Evolutionary conservation across 768 basidiomycete genomes (phyloP), one percentile per base, ranked within the genome.

Genomic region (Melanogaster broomeanus): DNA sequence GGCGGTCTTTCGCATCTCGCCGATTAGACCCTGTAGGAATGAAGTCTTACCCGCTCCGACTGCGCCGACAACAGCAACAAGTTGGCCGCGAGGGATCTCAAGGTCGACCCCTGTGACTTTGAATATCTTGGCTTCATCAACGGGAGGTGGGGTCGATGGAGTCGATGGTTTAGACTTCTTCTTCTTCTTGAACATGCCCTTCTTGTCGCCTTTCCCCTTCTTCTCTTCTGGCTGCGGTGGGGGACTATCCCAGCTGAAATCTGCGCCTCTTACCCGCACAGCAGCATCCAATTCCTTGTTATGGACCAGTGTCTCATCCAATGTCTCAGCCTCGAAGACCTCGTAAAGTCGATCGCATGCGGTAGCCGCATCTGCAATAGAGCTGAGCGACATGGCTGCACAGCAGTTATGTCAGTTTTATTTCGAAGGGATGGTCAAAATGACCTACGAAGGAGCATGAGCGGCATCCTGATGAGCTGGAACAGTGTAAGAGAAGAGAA

Each of bases 401-500:
- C 40, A 42, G n/a, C 28, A 52, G 24, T 4, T 27, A 15, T 15
- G 22, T 62, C 12, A 24, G 39, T 46, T 42, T 52, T 22, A 57
- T 55, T 15, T 60, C 12, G 38, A 31, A 31, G 21, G 31, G 15
- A 22, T 2, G 5, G 15, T 9, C 11, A 42, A 43, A 16, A 12
- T 6, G 3, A 69, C 75, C 39, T 53, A 77, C 75, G 79, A 43
- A 81, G 66, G 56, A 93, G 77, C 86, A 90, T 88, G 30, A 94
- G 76, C 0, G 94, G 93, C 50, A 93, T 57, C 19, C 93, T 78
- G 39, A 95, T 76, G 18, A 97, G 71, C 57, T 86, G 88, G 78
- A 96, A 98, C 5, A 94, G 75, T 0, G 88, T 85, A 45, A 98
- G 73, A 19, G 92, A 92, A 19, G 93, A 76, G 69, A 97, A 97